A percentile compares a stretch with the other conserved stretches of the same genome.
Conservation (phyloP, 345 rosid genomes). For the Pseudoturritis turrita region DNA sequence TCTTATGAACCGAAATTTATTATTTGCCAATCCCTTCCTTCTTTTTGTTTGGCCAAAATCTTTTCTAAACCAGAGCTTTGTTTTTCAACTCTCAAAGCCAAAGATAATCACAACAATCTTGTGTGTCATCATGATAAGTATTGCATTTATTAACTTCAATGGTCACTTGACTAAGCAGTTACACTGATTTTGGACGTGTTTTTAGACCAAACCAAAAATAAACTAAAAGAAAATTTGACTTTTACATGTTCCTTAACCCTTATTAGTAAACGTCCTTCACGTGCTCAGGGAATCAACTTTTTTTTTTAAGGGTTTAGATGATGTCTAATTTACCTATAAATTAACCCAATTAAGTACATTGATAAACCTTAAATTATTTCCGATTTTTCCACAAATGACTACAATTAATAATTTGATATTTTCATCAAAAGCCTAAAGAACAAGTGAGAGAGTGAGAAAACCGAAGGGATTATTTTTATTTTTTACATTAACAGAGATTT, state of each 20-base stretch:
- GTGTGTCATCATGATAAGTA: not conserved
- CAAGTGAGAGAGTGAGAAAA: not conserved
- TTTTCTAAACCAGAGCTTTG: not conserved
- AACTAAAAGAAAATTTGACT: not conserved
- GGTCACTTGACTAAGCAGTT: conserved; percentile 19
- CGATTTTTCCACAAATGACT: not conserved
- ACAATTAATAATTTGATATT: not conserved
- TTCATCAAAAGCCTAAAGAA: not conserved
- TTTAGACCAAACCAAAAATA: not conserved
- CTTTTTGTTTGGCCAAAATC: not conserved
- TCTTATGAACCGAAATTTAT: not conserved
- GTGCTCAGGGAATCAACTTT: conserved; percentile 26
- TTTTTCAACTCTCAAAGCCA: conserved; percentile 17
- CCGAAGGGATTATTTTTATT: not conserved
- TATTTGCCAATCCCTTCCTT: not conserved
- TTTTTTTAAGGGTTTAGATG: not conserved
- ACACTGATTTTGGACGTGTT: conserved; percentile 25
- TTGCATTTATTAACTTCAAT: conserved; percentile 22
- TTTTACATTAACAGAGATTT: not conserved
- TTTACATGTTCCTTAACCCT: conserved; percentile 12
- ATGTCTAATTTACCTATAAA: not conserved
- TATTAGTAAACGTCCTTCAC: conserved; percentile 22
- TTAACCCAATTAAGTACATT: conserved; percentile 1
- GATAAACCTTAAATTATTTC: not conserved
- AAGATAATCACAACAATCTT: conserved; percentile 3